phyloP scores from a whole-genome alignment of 495 filamentous ascomycete species.

The Talaromyces borbonicus region DNA sequence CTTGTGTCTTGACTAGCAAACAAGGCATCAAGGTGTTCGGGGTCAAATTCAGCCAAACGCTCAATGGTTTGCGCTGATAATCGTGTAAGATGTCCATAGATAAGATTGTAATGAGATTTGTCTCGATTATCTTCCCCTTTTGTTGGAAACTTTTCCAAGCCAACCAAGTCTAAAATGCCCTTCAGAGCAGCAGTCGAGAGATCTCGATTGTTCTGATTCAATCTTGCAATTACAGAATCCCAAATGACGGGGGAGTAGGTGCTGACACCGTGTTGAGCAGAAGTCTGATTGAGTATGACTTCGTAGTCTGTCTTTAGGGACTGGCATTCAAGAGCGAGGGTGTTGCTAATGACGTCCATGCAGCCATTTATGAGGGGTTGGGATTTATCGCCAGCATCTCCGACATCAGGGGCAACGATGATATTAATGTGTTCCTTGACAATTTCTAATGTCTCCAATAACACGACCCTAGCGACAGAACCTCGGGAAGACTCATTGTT shows the following conservation, averaged over 20 bases:
- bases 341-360: conserved; percentile 57
- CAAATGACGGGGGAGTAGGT: conserved; percentile 61
- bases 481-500: conserved; percentile 36
- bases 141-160: conserved; percentile 59
- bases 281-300: conserved; percentile 45
- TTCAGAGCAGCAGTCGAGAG: conserved; percentile 63
- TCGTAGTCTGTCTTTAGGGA: conserved; percentile 63
- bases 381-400: conserved; percentile 17
- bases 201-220: conserved; percentile 50
- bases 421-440: conserved; percentile 36
- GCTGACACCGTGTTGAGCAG: conserved; percentile 56
- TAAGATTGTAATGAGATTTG: conserved; percentile 61
- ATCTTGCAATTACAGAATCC: conserved; percentile 61
- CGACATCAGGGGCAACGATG: conserved; percentile 36
- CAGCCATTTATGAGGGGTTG: conserved; percentile 28
- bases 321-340: conserved; percentile 65
- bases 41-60: conserved; percentile 62
- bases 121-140: conserved; percentile 40
- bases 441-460: conserved; percentile 44
- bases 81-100: conserved; percentile 57
- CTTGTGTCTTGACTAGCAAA: conserved; percentile 53
- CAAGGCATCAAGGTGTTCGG: conserved; percentile 51
- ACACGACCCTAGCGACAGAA: conserved; percentile 42
- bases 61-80: conserved; percentile 65
- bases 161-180: conserved; percentile 56